These are phyloP conservation scores for Chytriomyces hyalinus DNA, from an alignment of 192 early-diverging fungal species.

Conservation along the genomic window DNA sequence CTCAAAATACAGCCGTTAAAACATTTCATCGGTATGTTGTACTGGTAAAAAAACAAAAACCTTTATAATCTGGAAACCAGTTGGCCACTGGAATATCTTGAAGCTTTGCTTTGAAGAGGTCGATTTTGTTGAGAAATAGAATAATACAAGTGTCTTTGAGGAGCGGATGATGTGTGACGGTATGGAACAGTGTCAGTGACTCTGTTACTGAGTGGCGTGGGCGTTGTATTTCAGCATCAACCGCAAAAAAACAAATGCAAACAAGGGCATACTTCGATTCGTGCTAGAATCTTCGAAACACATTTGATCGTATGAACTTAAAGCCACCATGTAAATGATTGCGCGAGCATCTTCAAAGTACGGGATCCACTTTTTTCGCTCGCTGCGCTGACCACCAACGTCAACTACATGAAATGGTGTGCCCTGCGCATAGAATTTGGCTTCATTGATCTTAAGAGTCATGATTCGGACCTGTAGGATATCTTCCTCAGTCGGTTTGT, in stretches of 20 bases:
- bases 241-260: slow-evolving; percentile 3
- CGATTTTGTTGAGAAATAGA: slow-evolving; percentile 92
- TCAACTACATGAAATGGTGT: slow-evolving; percentile 72
- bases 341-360: slow-evolving; percentile 87
- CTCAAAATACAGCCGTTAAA: not conserved
- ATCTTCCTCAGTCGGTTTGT: slow-evolving; percentile 13
- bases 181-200: slow-evolving; percentile 86
- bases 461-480: slow-evolving; percentile 5
- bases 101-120: slow-evolving; percentile 84
- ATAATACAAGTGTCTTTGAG: slow-evolving; percentile 92
- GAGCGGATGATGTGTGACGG: slow-evolving; percentile 90
- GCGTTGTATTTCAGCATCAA: slow-evolving; percentile 5
- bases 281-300: slow-evolving; percentile 74
- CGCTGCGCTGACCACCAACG: slow-evolving; percentile 83
- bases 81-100: slow-evolving; percentile 74
- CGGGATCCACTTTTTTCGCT: slow-evolving; percentile 87
- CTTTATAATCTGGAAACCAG: slow-evolving; percentile 86
- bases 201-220: slow-evolving; percentile 67
- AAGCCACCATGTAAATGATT: slow-evolving; percentile 91
- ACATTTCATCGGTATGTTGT: no score
- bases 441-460: slow-evolving; percentile 4
- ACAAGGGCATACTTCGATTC: slow-evolving; percentile 25
- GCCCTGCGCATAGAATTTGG: not conserved
- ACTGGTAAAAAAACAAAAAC: not conserved
- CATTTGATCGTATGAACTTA: slow-evolving; percentile 93